Base-by-base conservation (phyloP, 2,329 filamentous ascomycete species). In the Stagonosporopsis cucurbitacearum region DNA sequence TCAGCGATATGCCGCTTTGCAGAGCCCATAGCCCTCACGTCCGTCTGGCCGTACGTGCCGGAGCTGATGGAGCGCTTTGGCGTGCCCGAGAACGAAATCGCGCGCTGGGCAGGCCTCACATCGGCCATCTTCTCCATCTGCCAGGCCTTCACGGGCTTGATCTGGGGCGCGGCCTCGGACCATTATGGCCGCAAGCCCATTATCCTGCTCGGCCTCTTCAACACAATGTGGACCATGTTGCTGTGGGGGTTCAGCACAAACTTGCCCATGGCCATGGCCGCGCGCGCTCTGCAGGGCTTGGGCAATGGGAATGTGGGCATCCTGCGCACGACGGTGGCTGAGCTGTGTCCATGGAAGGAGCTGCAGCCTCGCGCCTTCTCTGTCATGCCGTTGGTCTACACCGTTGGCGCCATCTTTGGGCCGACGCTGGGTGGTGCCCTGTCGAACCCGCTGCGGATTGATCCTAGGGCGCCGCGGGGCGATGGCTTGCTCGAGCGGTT, bases 41-140 rank as follows among this genome's bases (percentile, higher is more conserved):
- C 91, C 70, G 95, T 96, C 76, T 96, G 94, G 68, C 93, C 93
- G 19, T 97, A 96, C 91, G 58, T 96, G 88, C 33, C 94, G 91
- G 75, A 77, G 49, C 75, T 77, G 66, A 76, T 78, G 66, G 73
- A 77, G 57, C 71, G 66, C 4, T 77, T 78, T 53, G 71, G 72
- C 32, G 64, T 77, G 2, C 70, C 73, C 13, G 59, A 75, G 45
- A 75, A 76, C 47, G 75, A 77, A 41, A 76, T 78, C 49, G 75
- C 75, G n/a, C 68, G 71, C 78, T 96, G 96, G 77, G 90, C 93
- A 26, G 93, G 93, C 46, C 86, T 96, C 74, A 92, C 96, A 66
- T 94, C 92, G 12, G 88, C 92, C 67, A 66, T 96, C 92, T 78
- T 89, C 89, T 59, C 84, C 92, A 58, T 89, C 87, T 62, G 91